Conservation (phyloP, 1,284 basidiomycete species). For the Rhodotorula sp. region DNA sequence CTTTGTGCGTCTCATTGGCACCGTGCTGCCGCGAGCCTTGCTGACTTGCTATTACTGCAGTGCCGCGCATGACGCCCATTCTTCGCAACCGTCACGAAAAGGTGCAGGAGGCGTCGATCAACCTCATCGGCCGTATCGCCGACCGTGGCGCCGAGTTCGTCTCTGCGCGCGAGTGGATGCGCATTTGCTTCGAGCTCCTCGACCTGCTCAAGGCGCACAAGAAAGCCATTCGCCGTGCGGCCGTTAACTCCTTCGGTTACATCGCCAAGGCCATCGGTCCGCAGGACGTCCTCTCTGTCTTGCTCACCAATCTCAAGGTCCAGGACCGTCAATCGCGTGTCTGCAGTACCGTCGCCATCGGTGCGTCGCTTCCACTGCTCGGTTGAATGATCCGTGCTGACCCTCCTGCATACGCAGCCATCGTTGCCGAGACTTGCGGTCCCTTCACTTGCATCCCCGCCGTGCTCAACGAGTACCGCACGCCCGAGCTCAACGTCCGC, state of each 20-base stretch:
- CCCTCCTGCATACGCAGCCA: constrained; percentile 54
- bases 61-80: constrained; percentile 99
- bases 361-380: constrained; percentile 40
- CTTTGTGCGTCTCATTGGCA: constrained; percentile 64
- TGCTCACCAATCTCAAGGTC: constrained; percentile 94
- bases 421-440: constrained; percentile 95
- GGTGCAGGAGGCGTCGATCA: constrained; percentile 99
- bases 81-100: constrained; percentile 98
- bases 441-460: constrained; percentile 99
- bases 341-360: constrained; percentile 97
- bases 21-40: too few species aligned
- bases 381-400: neutral
- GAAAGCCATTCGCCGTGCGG: constrained; percentile 96
- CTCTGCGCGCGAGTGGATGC: constrained; percentile 99
- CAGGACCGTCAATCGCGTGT: constrained; percentile 99
- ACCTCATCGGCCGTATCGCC: constrained; percentile 98
- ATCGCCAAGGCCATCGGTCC: constrained; percentile 99
- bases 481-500: constrained; percentile 90
- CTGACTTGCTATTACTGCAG: constrained; percentile 53
- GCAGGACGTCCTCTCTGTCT: constrained; percentile 94
- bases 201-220: constrained; percentile 99
- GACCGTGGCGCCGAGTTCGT: constrained; percentile 99
- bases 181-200: constrained; percentile 97
- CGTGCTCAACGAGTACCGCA: constrained; percentile 97
- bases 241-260: constrained; percentile 99